Conservation (phyloP, 1,284 basidiomycete species). For the Ceratobasidium sp. region DNA sequence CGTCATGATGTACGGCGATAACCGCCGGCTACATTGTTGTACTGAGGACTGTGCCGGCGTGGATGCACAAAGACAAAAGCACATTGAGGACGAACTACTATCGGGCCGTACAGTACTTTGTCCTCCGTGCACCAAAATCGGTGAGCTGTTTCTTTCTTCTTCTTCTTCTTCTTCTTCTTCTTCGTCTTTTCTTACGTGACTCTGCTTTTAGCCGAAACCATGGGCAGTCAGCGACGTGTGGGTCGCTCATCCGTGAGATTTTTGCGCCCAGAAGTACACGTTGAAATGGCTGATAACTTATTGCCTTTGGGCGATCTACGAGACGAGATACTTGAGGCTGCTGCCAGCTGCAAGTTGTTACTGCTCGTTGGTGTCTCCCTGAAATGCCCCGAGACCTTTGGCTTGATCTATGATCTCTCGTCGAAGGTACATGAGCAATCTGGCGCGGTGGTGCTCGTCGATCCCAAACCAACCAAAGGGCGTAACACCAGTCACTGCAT, state of each 20-base stretch:
- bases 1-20: constrained; percentile 1
- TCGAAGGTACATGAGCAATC: background rate
- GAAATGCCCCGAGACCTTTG: background rate
- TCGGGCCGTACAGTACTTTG: background rate
- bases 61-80: background rate
- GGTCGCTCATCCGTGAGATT: background rate
- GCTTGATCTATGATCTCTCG: background rate
- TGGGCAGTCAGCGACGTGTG: background rate
- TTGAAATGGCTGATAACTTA: background rate
- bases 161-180: background rate
- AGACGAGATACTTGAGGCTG: background rate
- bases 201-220: background rate
- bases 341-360: background rate
- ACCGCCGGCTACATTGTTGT: background rate
- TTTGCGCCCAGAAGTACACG: background rate
- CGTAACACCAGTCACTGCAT: constrained; percentile 8
- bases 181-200: background rate
- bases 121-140: background rate
- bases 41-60: background rate
- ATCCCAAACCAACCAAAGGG: background rate
- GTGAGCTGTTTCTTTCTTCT: background rate
- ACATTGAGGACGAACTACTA: background rate
- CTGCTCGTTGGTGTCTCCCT: background rate
- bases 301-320: background rate
- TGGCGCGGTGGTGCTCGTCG: constrained; percentile 29